These are phyloP conservation scores for Anacardium occidentale DNA, from an alignment of 345 rosid species.

Conservation along the genomic window DNA sequence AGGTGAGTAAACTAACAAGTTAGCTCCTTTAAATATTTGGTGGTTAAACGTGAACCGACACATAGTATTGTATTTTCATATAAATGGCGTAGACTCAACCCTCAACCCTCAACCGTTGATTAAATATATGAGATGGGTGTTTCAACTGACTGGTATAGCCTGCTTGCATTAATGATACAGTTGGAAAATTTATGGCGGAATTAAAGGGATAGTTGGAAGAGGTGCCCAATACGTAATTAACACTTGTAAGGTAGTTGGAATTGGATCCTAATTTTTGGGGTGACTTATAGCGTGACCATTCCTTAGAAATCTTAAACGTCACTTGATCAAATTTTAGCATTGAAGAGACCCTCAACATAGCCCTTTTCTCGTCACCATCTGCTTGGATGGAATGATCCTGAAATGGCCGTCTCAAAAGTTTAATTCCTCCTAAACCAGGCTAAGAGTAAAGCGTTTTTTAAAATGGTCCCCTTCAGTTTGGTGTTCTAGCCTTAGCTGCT, in stretches of 20 bases:
- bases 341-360: too few relatives aligned
- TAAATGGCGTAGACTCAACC: not conserved
- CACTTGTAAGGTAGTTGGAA: constrained; percentile 20
- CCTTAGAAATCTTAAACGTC: too few relatives aligned
- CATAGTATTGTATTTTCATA: too few relatives aligned
- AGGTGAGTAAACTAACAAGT: not conserved
- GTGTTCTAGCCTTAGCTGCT: not conserved
- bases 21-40: not conserved
- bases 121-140: constrained; percentile 1
- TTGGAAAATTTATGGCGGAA: constrained; percentile 30
- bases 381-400: too few relatives aligned
- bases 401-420: too few relatives aligned
- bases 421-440: too few relatives aligned
- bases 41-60: not conserved
- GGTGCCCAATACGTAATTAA: not conserved
- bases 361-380: too few relatives aligned
- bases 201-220: constrained; percentile 18
- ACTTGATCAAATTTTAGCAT: too few relatives aligned
- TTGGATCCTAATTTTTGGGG: not conserved
- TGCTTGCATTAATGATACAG: constrained; percentile 15
- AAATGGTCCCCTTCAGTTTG: not conserved
- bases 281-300: not conserved
- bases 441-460: too few relatives aligned
- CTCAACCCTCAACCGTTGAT: not conserved
- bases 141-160: not conserved